Conservation (phyloP, 1,284 basidiomycete species). For the Salmacisia buchloeana region DNA sequence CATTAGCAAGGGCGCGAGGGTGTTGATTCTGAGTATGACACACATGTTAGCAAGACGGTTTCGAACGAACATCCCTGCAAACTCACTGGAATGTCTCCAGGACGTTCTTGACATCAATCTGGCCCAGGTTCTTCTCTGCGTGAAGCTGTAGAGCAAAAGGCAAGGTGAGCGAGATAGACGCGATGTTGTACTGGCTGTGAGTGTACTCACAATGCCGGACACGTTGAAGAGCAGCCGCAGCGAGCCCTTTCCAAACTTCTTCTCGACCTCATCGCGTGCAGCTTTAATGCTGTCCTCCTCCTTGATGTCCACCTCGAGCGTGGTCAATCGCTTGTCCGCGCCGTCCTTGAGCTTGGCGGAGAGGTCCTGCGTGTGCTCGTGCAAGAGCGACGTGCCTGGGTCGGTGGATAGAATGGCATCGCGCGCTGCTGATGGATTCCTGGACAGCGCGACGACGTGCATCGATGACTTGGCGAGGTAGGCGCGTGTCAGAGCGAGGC, state of each 20-base stretch:
- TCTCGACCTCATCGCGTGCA: constrained; percentile 50
- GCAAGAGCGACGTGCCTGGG: neutral
- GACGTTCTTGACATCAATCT: constrained; percentile 56
- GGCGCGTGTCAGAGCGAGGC: constrained; percentile 30
- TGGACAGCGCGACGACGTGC: constrained; percentile 54
- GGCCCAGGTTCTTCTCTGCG: constrained; percentile 60
- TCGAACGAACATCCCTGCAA: too few relatives aligned
- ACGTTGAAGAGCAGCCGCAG: constrained; percentile 54
- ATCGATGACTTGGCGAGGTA: constrained; percentile 51
- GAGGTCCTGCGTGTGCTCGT: constrained; percentile 9
- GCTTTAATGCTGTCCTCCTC: constrained; percentile 51
- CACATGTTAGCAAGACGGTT: too few relatives aligned
- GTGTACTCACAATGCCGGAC: constrained; percentile 49
- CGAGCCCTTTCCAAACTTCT: constrained; percentile 50
- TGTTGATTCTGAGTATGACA: constrained; percentile 53
- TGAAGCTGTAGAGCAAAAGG: constrained; percentile 49
- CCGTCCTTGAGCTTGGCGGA: constrained; percentile 12
- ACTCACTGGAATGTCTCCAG: constrained; percentile 49
- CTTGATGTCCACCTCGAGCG: constrained; percentile 52
- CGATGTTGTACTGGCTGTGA: neutral
- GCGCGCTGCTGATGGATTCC: constrained; percentile 41
- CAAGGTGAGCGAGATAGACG: neutral
- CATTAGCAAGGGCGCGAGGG: constrained; percentile 54
- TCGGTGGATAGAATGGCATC: constrained; percentile 41
- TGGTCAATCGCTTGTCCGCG: constrained; percentile 47